Conservation (phyloP, 1,139 yeast species). For the Sugiyamaella xylanicola region DNA sequence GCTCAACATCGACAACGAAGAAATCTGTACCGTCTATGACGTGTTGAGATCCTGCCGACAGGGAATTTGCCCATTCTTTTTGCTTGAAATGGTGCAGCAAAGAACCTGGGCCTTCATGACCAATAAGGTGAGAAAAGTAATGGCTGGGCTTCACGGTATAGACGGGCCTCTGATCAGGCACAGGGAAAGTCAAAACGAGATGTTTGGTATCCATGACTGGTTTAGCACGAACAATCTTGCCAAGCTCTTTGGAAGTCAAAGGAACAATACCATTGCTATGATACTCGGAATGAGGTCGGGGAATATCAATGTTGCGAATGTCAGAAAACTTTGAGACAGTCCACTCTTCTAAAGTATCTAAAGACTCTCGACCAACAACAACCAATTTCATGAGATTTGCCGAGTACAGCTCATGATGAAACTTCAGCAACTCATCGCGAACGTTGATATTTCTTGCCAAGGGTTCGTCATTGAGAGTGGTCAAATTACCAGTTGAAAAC, state of each 20-base stretch:
- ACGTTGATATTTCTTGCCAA: constrained; percentile 56
- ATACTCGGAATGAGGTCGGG: constrained; percentile 11
- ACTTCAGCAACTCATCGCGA: constrained; percentile 66
- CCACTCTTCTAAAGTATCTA: constrained; percentile 73
- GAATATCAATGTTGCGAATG: constrained; percentile 56
- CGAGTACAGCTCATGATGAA: constrained; percentile 60
- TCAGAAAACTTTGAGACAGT: constrained; percentile 65
- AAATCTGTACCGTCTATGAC: constrained; percentile 70
- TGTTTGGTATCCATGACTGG: constrained; percentile 81
- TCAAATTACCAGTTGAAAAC: constrained; percentile 71
- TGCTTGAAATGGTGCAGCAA: constrained; percentile 66
- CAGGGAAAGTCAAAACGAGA: constrained; percentile 66
- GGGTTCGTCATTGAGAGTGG: constrained; percentile 63
- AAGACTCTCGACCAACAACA: constrained; percentile 75
- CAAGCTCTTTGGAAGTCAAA: constrained; percentile 51
- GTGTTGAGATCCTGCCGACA: constrained; percentile 72
- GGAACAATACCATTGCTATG: constrained; percentile 32
- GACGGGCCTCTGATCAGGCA: constrained; percentile 67
- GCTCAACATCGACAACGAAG: constrained; percentile 68
- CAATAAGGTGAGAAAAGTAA: constrained; percentile 77
- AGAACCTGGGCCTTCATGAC: constrained; percentile 92
- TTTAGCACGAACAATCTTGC: constrained; percentile 62
- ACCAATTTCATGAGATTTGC: constrained; percentile 86
- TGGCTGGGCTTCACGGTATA: constrained; percentile 73
- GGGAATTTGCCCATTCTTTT: constrained; percentile 76